Base-by-base conservation (phyloP, 2,329 filamentous ascomycete genomes). In the Pseudodiploospora longispora region DNA sequence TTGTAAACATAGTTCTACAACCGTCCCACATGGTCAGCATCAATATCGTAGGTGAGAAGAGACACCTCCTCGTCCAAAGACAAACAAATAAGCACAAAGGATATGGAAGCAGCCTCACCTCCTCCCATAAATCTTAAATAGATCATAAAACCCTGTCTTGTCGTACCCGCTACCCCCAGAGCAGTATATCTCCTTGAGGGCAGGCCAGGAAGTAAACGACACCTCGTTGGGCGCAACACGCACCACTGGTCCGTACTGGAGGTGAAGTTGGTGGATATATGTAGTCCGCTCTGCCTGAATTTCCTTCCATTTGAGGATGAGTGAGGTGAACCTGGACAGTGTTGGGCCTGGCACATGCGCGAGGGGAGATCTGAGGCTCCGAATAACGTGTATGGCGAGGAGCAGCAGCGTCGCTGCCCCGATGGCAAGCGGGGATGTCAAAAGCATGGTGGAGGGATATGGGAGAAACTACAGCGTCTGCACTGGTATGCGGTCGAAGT, bases 131-230 rank as follows among this genome's bases (percentile, higher is more conserved):
- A 80, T 67, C 45, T 57, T 72, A 49, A 83, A 83, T 12, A 83
- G 58, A 48, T 78, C 63, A 53, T 83, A 83, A 51, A 82, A 82
- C 45, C 77, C 73, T 0, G 77, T 80, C 64, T 82, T 83, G 55
- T 83, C 76, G 55, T 77, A 83, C 27, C 78, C 79, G 54, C 76
- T 81, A 4, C 78, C 78, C 1, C 73, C 72, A 0, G 74, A 75
- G 50, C 72, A 71, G 59, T 83, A 84, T 38, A 82, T 82, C 60
- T 81, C 75, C 55, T 77, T 82, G 42, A 82, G 60, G 0, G 74
- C 79, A 6, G 69, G 64, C 6, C 67, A 60, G 2, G 75, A 78
- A 1, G 75, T 71, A 48, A 82, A 82, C 0, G 75, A 75, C 4
- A 79, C 72, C 59, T 83, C 78, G 47, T 71, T 70, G 0, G 78